A percentile compares a stretch with the other conserved stretches of the same genome.
These are phyloP conservation scores for Pestalotiopsis sp. DNA, from an alignment of 2,329 filamentous ascomycete species.

Conservation along the genomic window DNA sequence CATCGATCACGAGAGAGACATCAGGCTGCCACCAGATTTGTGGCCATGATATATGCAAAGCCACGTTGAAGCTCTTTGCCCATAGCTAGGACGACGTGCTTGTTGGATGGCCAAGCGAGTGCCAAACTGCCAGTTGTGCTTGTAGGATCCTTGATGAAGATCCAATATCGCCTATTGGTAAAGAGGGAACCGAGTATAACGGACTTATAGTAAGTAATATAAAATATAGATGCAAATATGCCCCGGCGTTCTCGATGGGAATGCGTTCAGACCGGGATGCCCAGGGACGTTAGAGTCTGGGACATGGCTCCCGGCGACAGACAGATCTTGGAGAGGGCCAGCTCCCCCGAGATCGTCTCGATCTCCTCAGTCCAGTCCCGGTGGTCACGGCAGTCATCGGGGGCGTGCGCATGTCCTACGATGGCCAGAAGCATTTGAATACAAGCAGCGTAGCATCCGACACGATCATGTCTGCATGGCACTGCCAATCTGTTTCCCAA, in stretches of 20 bases:
- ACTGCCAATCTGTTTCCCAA: constrained; percentile 11
- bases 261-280: background rate
- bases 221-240: background rate
- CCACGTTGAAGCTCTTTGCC: too few species aligned
- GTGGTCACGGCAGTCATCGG: background rate
- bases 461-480: background rate
- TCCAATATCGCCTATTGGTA: background rate
- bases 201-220: background rate
- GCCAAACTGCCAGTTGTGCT: background rate
- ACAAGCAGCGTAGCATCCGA: background rate
- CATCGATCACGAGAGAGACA: too few species aligned
- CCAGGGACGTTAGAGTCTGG: background rate
- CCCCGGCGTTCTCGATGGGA: background rate
- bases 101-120: background rate
- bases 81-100: background rate
- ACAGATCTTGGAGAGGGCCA: background rate
- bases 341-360: background rate
- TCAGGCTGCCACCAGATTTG: too few species aligned
- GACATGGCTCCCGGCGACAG: background rate
- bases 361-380: background rate
- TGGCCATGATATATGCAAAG: too few species aligned
- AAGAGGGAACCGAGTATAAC: background rate
- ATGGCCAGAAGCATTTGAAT: background rate
- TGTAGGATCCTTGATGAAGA: background rate
- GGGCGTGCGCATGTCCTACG: background rate